These are phyloP conservation scores for Camelina neglecta DNA, from an alignment of 345 rosid species.

Conservation along the genomic window DNA sequence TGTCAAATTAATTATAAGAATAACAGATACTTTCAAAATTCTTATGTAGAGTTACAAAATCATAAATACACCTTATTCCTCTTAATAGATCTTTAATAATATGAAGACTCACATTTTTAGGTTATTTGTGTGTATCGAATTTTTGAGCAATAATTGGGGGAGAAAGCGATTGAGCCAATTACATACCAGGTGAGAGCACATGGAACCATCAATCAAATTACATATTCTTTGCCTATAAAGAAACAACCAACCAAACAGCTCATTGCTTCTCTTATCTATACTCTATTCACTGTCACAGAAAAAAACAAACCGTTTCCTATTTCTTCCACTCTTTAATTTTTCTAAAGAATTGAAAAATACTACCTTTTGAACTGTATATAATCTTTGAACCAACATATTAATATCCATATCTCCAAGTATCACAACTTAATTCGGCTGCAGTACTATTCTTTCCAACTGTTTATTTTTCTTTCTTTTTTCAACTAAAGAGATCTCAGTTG, in stretches of 20 bases:
- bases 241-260: conserved; percentile 24
- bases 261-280: conserved; percentile 10
- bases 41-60: neutral
- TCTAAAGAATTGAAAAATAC: too few relatives aligned
- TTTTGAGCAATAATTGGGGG: conserved; percentile 25
- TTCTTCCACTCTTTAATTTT: neutral
- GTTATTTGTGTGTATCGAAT: neutral
- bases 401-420: neutral
- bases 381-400: conserved; percentile 11
- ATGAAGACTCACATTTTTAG: neutral
- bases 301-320: neutral
- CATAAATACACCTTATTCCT: neutral
- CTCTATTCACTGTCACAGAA: neutral
- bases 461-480: neutral
- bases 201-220: conserved; percentile 31
- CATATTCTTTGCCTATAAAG: conserved; percentile 13
- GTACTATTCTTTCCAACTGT: conserved; percentile 24
- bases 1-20: neutral
- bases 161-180: neutral
- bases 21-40: neutral
- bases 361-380: conserved; percentile 6
- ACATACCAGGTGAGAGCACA: conserved; percentile 26
- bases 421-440: conserved; percentile 15
- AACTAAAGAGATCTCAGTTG: conserved; percentile 7
- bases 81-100: neutral